Base-by-base conservation (phyloP, 208 protist genomes). In the Crithidia brevicula region DNA sequence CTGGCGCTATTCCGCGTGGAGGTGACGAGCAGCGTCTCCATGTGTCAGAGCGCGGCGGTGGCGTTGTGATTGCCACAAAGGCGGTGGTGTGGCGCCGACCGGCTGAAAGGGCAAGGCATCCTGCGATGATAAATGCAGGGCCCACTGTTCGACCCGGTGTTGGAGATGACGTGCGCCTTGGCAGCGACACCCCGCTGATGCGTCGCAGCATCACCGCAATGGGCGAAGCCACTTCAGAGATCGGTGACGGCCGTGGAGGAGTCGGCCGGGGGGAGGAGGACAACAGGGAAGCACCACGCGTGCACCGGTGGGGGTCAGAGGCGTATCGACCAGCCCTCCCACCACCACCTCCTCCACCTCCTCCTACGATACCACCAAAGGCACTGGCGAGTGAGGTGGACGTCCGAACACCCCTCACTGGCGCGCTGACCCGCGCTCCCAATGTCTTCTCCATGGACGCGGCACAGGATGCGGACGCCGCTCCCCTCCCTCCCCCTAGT, bases 61-160 rank as follows among this genome's bases (percentile, higher is more conserved):
- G 20, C 50, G 22, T n/a, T 23, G 16, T 0, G 3, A 22, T 7
- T 18, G 45, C 31, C 2, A 61, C 63, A 4, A 58, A 50, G 34
- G 70, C 70, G 3, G 70, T 76, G 27, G 70, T 76, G 43, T 76
- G 70, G 70, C 70, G 70, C 13, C 56, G 70, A n/a, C 45, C 61
- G 4, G 16, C 59, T 20, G 42, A 27, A 3, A 18, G 1, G 1
- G 27, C 3, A 13, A 11, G 31, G 16, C 56, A 3, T 30, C 15
- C 42, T 28, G n/a, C 6, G 11, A 28, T 20, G 50, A n/a, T 4
- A 13, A 11, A 6, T 13, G 50, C 46, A 51, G n/a, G n/a, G n/a
- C n/a, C n/a, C n/a, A n/a, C n/a, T n/a, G n/a, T n/a, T n/a, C 22
- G 20, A 25, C 38, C 9, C 2, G 54, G 6, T 1, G 1, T n/a